Percentiles rank a stretch among this genome's conserved stretches.
Conservation (phyloP, 2,329 filamentous ascomycete genomes). For the Diaporthe vaccinii region DNA sequence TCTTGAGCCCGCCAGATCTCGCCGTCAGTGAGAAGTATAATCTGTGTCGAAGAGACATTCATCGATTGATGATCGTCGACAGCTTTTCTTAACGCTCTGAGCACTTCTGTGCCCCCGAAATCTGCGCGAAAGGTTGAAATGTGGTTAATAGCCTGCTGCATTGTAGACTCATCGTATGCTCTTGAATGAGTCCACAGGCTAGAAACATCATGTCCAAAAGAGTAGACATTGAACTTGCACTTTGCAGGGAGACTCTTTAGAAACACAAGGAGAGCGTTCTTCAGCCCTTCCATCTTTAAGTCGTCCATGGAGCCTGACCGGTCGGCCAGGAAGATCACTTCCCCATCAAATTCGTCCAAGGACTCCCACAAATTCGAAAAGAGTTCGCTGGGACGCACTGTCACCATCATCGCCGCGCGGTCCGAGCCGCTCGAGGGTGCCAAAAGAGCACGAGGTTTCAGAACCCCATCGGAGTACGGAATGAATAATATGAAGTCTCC, state of each 20-base stretch:
- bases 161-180: not conserved
- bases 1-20: not conserved
- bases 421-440: not conserved
- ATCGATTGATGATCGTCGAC: not conserved
- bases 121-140: not conserved
- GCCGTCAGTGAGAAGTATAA: not conserved
- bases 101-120: not conserved
- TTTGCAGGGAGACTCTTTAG: not conserved
- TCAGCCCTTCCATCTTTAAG: not conserved
- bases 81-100: not conserved
- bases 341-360: not conserved
- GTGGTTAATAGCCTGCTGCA: not conserved
- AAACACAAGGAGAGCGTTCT: not conserved
- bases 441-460: not conserved
- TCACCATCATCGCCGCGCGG: not conserved
- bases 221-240: conserved; percentile 8
- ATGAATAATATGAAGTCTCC: not conserved
- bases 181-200: not conserved
- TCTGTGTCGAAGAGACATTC: not conserved
- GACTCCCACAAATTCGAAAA: not conserved
- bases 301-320: not conserved
- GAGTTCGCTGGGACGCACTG: not conserved
- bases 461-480: not conserved
- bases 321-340: not conserved
- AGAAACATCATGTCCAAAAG: not conserved